A percentile compares a stretch with the other conserved stretches of the same genome.
These are phyloP conservation scores for Salinomyces thailandicus DNA, from an alignment of 2,329 filamentous ascomycete species.

Conservation along the genomic window DNA sequence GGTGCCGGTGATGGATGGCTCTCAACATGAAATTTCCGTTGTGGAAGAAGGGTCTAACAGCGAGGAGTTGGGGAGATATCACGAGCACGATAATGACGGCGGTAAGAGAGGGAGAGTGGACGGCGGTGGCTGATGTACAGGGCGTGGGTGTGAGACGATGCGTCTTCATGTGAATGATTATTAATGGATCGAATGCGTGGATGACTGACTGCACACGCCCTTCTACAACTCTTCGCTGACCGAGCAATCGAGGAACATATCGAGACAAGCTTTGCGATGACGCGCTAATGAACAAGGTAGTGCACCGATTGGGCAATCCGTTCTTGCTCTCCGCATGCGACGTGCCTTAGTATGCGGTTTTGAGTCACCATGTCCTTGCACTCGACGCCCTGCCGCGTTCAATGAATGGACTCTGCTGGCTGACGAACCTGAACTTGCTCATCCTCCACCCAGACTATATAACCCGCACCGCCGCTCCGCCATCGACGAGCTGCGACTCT, in stretches of 20 bases:
- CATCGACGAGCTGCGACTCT: too few relatives aligned
- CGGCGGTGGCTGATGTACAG: too few relatives aligned
- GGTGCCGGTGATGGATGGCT: too few relatives aligned
- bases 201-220: neutral
- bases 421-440: neutral
- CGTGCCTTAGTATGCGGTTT: too few relatives aligned
- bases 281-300: neutral
- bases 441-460: too few relatives aligned
- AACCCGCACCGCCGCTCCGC: too few relatives aligned
- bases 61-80: too few relatives aligned
- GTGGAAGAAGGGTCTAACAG: neutral
- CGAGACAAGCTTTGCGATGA: neutral
- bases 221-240: neutral
- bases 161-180: neutral
- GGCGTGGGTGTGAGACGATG: too few relatives aligned
- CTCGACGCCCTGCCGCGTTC: neutral
- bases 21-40: too few relatives aligned
- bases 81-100: too few relatives aligned
- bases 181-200: too few relatives aligned
- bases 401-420: neutral
- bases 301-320: neutral
- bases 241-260: neutral
- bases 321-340: neutral
- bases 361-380: neutral
- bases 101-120: too few relatives aligned